phyloP scores from a whole-genome alignment of 2,329 filamentous ascomycete species.

The Fusarium piperis region DNA sequence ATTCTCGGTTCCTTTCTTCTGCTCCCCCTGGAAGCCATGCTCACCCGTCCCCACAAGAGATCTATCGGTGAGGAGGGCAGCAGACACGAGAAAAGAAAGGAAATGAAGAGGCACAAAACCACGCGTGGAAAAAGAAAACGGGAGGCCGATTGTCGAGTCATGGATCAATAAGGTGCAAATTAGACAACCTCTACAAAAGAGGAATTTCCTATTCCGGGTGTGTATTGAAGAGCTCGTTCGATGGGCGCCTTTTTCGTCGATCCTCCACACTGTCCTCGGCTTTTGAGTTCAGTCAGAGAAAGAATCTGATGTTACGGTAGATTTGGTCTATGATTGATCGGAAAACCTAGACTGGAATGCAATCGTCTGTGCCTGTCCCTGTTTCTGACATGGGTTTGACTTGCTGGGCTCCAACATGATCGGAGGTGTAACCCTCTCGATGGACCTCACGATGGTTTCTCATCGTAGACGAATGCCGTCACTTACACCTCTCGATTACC shows the following conservation, averaged over 20 bases:
- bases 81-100: conserved; percentile 8
- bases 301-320: conserved; percentile 12
- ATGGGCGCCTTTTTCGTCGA: neutral
- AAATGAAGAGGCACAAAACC: neutral
- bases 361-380: neutral
- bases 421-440: neutral
- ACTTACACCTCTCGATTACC: neutral
- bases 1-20: conserved; percentile 5
- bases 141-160: neutral
- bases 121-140: neutral
- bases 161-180: conserved; percentile 1
- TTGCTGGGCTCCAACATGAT: conserved; percentile 1
- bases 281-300: neutral
- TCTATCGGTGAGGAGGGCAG: neutral
- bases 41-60: neutral
- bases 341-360: neutral
- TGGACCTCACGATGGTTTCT: neutral
- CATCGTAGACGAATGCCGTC: neutral
- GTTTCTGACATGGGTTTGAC: neutral
- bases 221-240: neutral
- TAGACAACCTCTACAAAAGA: neutral
- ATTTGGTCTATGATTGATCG: conserved; percentile 8
- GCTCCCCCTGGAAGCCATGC: neutral
- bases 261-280: conserved; percentile 8
- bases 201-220: neutral